Base-by-base conservation (phyloP, 495 filamentous ascomycete species). In the Clohesyomyces aquaticus region DNA sequence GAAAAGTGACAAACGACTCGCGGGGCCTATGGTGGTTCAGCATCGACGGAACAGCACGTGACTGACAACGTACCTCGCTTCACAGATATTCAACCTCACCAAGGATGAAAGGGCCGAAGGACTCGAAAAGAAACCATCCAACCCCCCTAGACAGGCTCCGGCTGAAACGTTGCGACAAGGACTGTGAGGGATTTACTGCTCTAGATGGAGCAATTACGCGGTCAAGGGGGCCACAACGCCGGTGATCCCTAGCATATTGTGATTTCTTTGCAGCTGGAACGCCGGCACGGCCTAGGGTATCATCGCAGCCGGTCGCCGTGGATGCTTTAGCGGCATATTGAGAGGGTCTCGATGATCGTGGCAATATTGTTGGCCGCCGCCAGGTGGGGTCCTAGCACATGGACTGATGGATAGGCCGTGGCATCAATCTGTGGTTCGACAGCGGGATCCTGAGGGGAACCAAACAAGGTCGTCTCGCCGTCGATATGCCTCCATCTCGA, bases 191-290 rank as follows among this genome's bases (percentile, higher is more conserved):
- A 69, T 69, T 72, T 71, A 63, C 55, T 45, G 45, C 45, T 26
- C 54, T 19, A 38, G 14, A 52, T 35, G 61, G 62, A 60, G 69
- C 55, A 52, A 67, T 59, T 71, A 71, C 61, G 69, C 66, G 69
- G 60, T 61, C 63, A 4, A 64, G 28, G 65, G 66, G 61, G 69
- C 69, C 69, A 72, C 63, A 59, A 70, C 47, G 64, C 60, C 63
- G 63, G 58, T 65, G 66, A 64, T 60, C 66, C 58, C 61, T 65
- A 70, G 70, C 60, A 52, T 23, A 65, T 72, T 72, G 70, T 70
- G 64, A 65, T 65, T 53, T 63, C 41, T 59, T 60, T 67, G 67
- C 67, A 67, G 55, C 55, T 61, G 59, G 55, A 58, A 62, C 67
- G 53, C 59, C 63, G 54, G 66, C 46, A 67, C 57, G 62, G 67